Evolutionary conservation across 345 rosid species (phyloP).

Genomic region (Linum usitatissimum): DNA sequence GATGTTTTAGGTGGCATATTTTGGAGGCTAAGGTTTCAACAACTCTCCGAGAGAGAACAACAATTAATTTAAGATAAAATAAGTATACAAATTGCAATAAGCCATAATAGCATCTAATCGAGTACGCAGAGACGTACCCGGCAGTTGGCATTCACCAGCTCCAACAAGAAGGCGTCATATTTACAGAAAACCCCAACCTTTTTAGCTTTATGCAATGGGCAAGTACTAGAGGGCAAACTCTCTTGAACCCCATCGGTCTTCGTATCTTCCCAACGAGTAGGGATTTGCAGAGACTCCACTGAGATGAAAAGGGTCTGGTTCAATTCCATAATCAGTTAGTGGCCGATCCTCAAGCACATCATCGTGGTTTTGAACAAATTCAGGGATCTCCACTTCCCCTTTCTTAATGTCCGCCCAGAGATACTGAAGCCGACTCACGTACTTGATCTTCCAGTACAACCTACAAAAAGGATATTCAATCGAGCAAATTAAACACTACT

Average conservation of each 20-base stretch:
- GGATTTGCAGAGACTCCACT: conserved; percentile 43
- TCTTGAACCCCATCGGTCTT: conserved; percentile 56
- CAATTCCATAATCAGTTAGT: conserved; percentile 84
- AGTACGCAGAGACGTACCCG: too few relatives aligned
- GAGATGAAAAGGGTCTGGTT: conserved; percentile 66
- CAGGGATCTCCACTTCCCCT: conserved; percentile 79
- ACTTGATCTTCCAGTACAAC: conserved; percentile 84
- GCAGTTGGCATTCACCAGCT: too few relatives aligned
- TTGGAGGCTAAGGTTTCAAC: too few relatives aligned
- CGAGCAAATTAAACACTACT: too few relatives aligned
- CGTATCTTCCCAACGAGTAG: conserved; percentile 50
- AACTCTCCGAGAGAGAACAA: too few relatives aligned
- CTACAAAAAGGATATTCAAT: conserved; percentile 23
- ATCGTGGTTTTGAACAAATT: conserved; percentile 66
- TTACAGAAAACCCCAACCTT: not conserved
- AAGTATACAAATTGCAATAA: too few relatives aligned
- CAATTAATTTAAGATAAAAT: too few relatives aligned
- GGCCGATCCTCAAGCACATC: conserved; percentile 81
- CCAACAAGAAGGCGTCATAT: too few relatives aligned
- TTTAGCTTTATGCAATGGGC: not conserved
- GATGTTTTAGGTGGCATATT: too few relatives aligned
- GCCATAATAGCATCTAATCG: too few relatives aligned
- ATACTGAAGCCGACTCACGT: conserved; percentile 78
- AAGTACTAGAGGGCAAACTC: conserved; percentile 24
- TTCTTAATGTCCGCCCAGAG: conserved; percentile 77